Evolutionary conservation across 1,139 yeast genomes (phyloP), one percentile per base, ranked within the genome.

Genomic region (Casaregolazyma lundiana): DNA sequence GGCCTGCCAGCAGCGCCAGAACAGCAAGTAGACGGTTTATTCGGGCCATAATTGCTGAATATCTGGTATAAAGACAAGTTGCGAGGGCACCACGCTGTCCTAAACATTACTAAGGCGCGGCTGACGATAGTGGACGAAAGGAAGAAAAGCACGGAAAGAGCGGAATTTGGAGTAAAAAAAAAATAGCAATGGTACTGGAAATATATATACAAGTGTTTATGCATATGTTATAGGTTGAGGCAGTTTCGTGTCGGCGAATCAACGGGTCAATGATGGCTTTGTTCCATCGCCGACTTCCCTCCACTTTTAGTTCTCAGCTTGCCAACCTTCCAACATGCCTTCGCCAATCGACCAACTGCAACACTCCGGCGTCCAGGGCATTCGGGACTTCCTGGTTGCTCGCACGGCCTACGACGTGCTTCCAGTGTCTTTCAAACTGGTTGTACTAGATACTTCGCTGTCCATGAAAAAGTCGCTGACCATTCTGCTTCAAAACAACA

Each of bases 371-470:
- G 41, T 42, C 29, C 39, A 42, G 15, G 89, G 95, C 24, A 92
- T 92, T 52, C 72, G 97, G 49, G 71, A 80, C 39, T 92, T 94
- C 61, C 71, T 94, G 45, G 86, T 88, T 63, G 82, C 95, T 47
- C 90, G 92, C 64, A 92, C 96, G 0, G 87, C 97, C 1, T 94
- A 92, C 64, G 99, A 94, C 62, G 98, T 94, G 24, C 74, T 94
- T 44, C 98, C 99, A 1, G 98, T 94, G 40, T 84, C 95, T 41
- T 94, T 92, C 65, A 76, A 97, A 56, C 75, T 94, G 58, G 86
- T 94, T 49, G 98, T 94, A 40, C 78, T 94, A 58, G 99, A 94
- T 64, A 90, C 97, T 1, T 81, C 96, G 6, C 71, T 94, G 45
- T 71, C 89, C 50, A 96, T 94, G 40, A 92, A 92, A 67, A 88